A percentile compares a stretch with the other conserved stretches of the same genome.
Evolutionary conservation across 1,284 basidiomycete genomes (phyloP).

Genomic region (Pyrrhoderma lamaoense): DNA sequence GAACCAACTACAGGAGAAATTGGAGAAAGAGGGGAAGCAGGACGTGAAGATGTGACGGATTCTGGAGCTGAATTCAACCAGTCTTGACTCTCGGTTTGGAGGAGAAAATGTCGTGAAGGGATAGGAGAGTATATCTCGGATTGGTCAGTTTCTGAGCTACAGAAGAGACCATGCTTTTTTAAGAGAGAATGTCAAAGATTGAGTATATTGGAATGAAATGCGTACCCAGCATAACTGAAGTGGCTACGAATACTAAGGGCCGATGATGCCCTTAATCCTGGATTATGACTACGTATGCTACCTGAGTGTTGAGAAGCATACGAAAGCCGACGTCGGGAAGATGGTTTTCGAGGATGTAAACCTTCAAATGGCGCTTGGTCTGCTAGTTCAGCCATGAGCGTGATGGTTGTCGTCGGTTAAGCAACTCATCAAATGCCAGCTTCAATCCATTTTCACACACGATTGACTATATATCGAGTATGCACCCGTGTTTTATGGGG

Average conservation of each 20-base stretch:
- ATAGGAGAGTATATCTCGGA: slow-evolving; percentile 29
- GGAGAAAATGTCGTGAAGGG: slow-evolving; percentile 26
- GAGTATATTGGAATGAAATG: neutral
- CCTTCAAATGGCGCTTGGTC: slow-evolving; percentile 15
- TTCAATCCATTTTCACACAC: neutral
- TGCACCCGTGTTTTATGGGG: neutral
- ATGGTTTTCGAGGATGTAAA: slow-evolving; percentile 4
- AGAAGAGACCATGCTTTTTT: neutral
- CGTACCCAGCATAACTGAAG: slow-evolving; percentile 20
- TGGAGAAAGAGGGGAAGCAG: slow-evolving; percentile 33
- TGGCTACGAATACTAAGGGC: slow-evolving; percentile 20
- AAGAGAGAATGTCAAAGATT: too few relatives aligned
- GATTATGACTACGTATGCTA: slow-evolving; percentile 5
- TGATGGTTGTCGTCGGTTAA: slow-evolving; percentile 1
- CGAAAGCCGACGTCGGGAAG: slow-evolving; percentile 8
- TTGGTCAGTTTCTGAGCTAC: slow-evolving; percentile 23
- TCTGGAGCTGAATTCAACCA: slow-evolving; percentile 44
- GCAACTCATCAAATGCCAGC: neutral
- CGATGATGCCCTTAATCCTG: slow-evolving; percentile 15
- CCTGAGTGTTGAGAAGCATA: slow-evolving; percentile 15
- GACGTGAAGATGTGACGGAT: slow-evolving; percentile 39
- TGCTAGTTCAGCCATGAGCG: slow-evolving; percentile 13
- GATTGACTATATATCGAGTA: neutral
- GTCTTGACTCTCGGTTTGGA: slow-evolving; percentile 24
- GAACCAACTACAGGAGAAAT: slow-evolving; percentile 8